Evolutionary conservation across 2,329 filamentous ascomycete species (phyloP).

Genomic region (Arachnomyces sp.): DNA sequence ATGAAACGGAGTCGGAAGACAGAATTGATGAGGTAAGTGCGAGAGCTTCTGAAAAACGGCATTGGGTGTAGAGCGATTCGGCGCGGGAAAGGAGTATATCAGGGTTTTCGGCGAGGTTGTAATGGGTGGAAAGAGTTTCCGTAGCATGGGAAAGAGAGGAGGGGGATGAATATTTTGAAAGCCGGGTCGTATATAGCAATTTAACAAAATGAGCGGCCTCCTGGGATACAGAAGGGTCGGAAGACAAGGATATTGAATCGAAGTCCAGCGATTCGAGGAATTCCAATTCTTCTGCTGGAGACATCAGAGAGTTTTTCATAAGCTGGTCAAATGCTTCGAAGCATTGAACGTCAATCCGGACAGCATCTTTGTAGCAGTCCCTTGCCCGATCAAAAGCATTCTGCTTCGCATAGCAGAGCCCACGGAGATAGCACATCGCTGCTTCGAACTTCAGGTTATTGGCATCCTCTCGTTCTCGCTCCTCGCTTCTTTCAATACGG

Average conservation of each 20-base stretch:
- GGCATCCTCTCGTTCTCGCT: conserved; percentile 59
- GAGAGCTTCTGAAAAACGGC: conserved; percentile 81
- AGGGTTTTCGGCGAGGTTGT: conserved; percentile 75
- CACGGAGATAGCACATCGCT: conserved; percentile 91
- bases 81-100: conserved; percentile 86
- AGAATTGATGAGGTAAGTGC: conserved; percentile 76
- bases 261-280: conserved; percentile 88
- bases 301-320: conserved; percentile 91
- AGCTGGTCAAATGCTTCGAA: conserved; percentile 97
- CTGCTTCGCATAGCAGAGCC: conserved; percentile 90
- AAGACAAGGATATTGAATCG: conserved; percentile 62
- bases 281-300: conserved; percentile 78
- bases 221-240: conserved; percentile 61
- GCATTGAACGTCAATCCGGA: conserved; percentile 93
- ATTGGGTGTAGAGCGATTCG: conserved; percentile 88
- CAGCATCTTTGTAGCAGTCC: conserved; percentile 96
- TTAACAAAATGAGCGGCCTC: conserved; percentile 90
- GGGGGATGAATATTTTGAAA: conserved; percentile 92
- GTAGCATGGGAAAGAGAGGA: conserved; percentile 73
- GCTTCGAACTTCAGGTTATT: conserved; percentile 81
- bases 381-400: conserved; percentile 96
- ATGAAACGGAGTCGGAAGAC: conserved; percentile 58
- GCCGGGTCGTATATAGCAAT: conserved; percentile 88
- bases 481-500: conserved; percentile 50
- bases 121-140: conserved; percentile 87